These are phyloP conservation scores for Erodium maritimum DNA, from an alignment of 345 rosid genomes.

Conservation along the genomic window DNA sequence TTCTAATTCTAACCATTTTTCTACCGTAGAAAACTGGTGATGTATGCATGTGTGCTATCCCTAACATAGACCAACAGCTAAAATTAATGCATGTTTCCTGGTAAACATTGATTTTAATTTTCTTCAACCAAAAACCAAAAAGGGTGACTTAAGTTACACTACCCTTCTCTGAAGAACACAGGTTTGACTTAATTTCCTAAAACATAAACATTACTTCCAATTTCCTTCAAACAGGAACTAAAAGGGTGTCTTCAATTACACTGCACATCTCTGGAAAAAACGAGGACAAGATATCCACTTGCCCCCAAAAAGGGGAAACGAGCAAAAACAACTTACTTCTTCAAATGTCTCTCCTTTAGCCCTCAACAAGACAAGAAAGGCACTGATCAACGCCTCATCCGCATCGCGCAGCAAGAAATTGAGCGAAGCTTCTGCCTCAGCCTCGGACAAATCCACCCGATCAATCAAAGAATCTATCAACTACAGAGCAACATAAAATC, in stretches of 20 bases:
- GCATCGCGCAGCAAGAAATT: conserved; percentile 48
- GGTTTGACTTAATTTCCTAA: background rate
- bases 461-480: conserved; percentile 55
- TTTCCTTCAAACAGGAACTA: background rate
- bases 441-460: conserved; percentile 58
- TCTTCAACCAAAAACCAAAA: no score
- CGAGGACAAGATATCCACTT: background rate
- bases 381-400: conserved; percentile 65
- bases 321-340: conserved; percentile 43
- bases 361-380: conserved; percentile 74
- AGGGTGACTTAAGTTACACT: background rate
- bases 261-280: background rate
- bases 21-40: background rate
- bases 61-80: no score
- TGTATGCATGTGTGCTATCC: background rate
- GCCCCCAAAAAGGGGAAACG: no score
- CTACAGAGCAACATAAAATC: conserved; percentile 12
- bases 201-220: background rate
- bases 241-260: background rate
- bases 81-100: background rate
- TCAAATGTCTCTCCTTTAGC: conserved; percentile 95
- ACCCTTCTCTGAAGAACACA: background rate
- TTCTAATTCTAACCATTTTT: no score
- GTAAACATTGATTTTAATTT: background rate
- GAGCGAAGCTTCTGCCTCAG: conserved; percentile 65